A percentile compares a stretch with the other conserved stretches of the same genome.
These are phyloP conservation scores for Cerrena zonata DNA, from an alignment of 1,284 basidiomycete species.

Conservation along the genomic window DNA sequence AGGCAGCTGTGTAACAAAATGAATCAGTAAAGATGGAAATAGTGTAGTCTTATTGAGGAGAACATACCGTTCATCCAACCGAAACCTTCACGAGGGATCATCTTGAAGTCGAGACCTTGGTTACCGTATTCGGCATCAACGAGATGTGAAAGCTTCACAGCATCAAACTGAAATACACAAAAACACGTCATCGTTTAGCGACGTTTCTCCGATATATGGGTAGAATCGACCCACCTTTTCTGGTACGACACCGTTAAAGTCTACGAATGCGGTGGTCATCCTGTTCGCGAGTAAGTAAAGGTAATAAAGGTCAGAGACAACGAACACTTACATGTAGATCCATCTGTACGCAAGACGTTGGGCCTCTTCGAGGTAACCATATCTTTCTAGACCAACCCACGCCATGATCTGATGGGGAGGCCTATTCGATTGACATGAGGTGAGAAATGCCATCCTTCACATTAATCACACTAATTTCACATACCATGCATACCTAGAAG, in stretches of 20 bases:
- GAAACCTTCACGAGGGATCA: conserved; percentile 93
- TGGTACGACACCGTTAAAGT: conserved; percentile 95
- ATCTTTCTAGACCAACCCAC: conserved; percentile 95
- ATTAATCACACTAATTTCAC: conserved; percentile 10
- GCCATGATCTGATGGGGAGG: conserved; percentile 95
- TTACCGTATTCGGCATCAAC: conserved; percentile 99
- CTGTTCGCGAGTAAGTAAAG: conserved; percentile 40
- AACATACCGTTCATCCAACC: conserved; percentile 88
- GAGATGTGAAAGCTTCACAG: conserved; percentile 88
- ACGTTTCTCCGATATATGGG: background rate
- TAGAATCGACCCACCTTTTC: conserved; percentile 76
- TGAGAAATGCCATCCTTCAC: conserved; percentile 1
- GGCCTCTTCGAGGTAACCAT: conserved; percentile 91
- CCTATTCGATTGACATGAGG: conserved; percentile 45
- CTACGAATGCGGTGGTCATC: conserved; percentile 89
- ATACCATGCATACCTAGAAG: conserved; percentile 58
- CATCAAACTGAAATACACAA: conserved; percentile 67
- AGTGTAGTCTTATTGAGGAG: no score
- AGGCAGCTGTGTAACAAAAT: conserved; percentile 57
- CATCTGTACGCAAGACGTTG: conserved; percentile 91
- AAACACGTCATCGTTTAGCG: conserved; percentile 9
- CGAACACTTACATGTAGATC: conserved; percentile 80
- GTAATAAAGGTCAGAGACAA: conserved; percentile 5
- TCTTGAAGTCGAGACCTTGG: conserved; percentile 95
- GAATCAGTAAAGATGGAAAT: background rate